Conservation (phyloP, 345 rosid species). For the Citrus maxima region DNA sequence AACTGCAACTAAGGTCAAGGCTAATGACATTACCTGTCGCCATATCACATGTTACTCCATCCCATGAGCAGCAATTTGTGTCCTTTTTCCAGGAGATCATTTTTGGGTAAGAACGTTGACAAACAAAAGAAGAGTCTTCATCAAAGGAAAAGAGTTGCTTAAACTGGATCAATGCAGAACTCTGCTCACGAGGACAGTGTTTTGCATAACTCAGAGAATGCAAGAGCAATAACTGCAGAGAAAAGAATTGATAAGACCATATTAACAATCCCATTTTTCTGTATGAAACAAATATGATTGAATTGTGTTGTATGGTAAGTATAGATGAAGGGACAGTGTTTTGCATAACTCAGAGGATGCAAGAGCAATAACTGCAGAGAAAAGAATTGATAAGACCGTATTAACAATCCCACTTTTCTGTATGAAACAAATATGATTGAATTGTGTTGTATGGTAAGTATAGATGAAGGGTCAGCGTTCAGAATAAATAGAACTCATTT, state of each 20-base stretch:
- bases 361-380: neutral
- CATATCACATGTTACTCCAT: constrained; percentile 14
- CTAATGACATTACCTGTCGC: constrained; percentile 18
- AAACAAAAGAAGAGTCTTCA: neutral
- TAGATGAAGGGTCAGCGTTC: too few species aligned
- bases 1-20: constrained; percentile 22
- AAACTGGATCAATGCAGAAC: neutral
- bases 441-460: too few species aligned
- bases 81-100: constrained; percentile 5
- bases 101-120: neutral
- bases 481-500: too few species aligned
- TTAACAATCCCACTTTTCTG: neutral
- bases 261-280: neutral
- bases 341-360: neutral
- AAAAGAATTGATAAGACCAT: neutral
- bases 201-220: neutral
- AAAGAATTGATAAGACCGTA: neutral
- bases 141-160: neutral
- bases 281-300: neutral
- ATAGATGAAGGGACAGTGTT: too few species aligned
- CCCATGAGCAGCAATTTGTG: constrained; percentile 26
- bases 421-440: neutral
- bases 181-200: neutral
- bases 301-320: too few species aligned
- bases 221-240: neutral